Base-by-base conservation (phyloP, 495 filamentous ascomycete genomes). In the Neurospora sp. region DNA sequence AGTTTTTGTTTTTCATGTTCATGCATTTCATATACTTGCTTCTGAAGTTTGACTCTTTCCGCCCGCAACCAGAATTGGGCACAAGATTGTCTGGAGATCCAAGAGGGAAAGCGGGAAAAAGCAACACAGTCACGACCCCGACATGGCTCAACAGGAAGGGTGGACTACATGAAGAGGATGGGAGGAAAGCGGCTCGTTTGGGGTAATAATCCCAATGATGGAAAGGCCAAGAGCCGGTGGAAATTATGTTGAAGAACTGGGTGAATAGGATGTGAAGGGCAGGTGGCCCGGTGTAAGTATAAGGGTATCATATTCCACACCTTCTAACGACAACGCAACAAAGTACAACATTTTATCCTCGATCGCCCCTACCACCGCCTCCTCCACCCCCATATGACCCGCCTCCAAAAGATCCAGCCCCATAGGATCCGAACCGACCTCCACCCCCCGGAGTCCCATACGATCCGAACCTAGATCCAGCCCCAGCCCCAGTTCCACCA, bases 321-420 rank as follows among this genome's bases (percentile, higher is more conserved):
- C 27, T 31, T 37, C 53, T 65, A 35, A 65, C 53, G 31, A 61
- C 22, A 22, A 53, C 16, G 42, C 18, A n/a, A 18, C 18, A 45
- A 38, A 10, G 7, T 44, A 44, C 27, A 53, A 14, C 18, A 7
- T 42, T 18, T 41, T 47, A 80, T 80, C 59, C 69, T 72, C 35
- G 77, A 78, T 73, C 53, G 16, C 12, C 53, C 14, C 53, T 31
- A 8, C 20, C 37, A 37, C 47, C 41, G 9, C 68, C 70, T 42
- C 73, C 9, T 3, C 41, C 18, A 35, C 61, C 16, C 3, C 69
- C 42, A 31, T 16, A 65, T 35, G 53, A 65, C 1, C 53, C 53
- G 1, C 53, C 53, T 3, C 27, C 27, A 18, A 65, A 65, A 1
- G 53, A 65, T 61, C 53, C 53, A n/a, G 12, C 53, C 6, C 53